Evolutionary conservation across 2,329 filamentous ascomycete species (phyloP).

Genomic region (Trichoderma sp.): DNA sequence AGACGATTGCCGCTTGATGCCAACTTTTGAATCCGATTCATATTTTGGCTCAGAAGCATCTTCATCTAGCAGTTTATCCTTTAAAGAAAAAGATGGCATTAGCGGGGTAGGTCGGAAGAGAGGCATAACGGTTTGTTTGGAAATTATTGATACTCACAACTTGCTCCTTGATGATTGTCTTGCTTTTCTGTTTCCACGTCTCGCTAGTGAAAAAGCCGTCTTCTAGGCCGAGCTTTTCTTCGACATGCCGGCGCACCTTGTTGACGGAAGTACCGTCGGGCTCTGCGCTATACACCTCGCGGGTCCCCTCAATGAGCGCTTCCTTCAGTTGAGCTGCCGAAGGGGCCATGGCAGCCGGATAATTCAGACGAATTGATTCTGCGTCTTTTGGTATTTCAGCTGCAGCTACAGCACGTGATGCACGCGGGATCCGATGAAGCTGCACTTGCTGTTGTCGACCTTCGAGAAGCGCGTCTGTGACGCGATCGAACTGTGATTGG

Average conservation of each 20-base stretch:
- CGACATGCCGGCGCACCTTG: conserved; percentile 52
- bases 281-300: conserved; percentile 43
- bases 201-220: conserved; percentile 49
- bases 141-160: conserved; percentile 45
- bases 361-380: background rate
- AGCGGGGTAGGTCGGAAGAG: conserved; percentile 7
- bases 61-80: conserved; percentile 38
- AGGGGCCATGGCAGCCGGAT: conserved; percentile 38
- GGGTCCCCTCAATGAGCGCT: conserved; percentile 48
- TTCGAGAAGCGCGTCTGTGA: conserved; percentile 21
- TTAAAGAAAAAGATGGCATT: conserved; percentile 3
- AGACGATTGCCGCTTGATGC: conserved; percentile 35
- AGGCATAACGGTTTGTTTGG: background rate
- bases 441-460: background rate
- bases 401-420: background rate
- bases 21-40: conserved; percentile 30
- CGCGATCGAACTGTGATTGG: conserved; percentile 18
- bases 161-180: conserved; percentile 52
- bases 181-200: conserved; percentile 59
- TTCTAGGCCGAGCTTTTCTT: conserved; percentile 48
- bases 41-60: conserved; percentile 31
- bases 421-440: background rate
- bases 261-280: conserved; percentile 55
- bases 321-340: conserved; percentile 43
- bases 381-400: background rate